Evolutionary conservation across 2,329 filamentous ascomycete species (phyloP).

Genomic region (Trichophaea hybrida): DNA sequence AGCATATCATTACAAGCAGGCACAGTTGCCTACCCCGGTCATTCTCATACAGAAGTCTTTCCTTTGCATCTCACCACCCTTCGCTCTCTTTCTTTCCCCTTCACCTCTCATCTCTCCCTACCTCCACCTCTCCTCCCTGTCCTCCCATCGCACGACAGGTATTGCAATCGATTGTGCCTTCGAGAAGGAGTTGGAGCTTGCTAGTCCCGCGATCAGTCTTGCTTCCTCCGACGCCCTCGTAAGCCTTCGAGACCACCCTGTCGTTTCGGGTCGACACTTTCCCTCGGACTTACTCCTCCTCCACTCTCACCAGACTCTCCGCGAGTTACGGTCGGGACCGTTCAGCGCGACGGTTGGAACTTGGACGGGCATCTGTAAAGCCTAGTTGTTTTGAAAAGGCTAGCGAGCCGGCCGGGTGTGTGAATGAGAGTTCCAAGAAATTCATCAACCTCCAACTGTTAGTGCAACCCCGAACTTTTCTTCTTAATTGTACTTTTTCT

Average conservation of each 20-base stretch:
- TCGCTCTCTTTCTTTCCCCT: background rate
- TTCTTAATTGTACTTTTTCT: background rate
- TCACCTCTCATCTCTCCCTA: constrained; percentile 14
- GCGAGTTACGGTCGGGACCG: constrained; percentile 10
- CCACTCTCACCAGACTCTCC: constrained; percentile 16
- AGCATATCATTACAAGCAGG: background rate
- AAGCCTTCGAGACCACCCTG: constrained; percentile 20
- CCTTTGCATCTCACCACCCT: constrained; percentile 29
- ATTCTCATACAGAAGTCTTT: constrained; percentile 2
- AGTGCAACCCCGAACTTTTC: constrained; percentile 17
- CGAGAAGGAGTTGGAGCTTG: constrained; percentile 22
- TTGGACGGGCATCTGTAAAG: constrained; percentile 11
- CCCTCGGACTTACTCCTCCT: constrained; percentile 7
- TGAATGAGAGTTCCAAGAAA: constrained; percentile 15
- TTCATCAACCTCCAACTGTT: constrained; percentile 21
- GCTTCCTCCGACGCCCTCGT: constrained; percentile 18
- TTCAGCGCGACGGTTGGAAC: constrained; percentile 14
- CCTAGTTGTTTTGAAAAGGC: constrained; percentile 17
- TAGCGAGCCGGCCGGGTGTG: constrained; percentile 14
- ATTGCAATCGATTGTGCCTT: constrained; percentile 27
- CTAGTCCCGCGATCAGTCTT: constrained; percentile 15
- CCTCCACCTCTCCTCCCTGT: constrained; percentile 25
- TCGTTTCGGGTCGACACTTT: constrained; percentile 21
- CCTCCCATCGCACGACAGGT: constrained; percentile 30
- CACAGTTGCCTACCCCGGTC: background rate